Conservation (phyloP, 1,284 basidiomycete genomes). For the Polyporus tsugae region DNA sequence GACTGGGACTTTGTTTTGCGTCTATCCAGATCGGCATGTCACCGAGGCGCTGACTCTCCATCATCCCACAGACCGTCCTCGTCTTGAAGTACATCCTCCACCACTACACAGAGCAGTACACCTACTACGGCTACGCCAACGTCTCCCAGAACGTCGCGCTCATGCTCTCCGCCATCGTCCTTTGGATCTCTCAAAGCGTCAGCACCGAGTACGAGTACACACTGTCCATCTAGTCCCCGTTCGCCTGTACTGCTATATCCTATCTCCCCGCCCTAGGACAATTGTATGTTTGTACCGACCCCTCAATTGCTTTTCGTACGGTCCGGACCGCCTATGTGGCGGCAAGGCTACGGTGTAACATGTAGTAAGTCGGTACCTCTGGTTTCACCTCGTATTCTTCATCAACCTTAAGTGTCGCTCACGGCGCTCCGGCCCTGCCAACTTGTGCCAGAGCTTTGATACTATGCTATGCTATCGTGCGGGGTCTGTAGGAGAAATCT, state of each 20-base stretch:
- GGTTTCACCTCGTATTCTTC: neutral
- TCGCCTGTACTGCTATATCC: conserved; percentile 17
- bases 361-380: neutral
- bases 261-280: neutral
- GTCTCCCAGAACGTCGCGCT: conserved; percentile 92
- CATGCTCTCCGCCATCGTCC: conserved; percentile 89
- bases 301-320: neutral
- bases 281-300: conserved; percentile 13
- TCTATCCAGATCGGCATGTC: neutral
- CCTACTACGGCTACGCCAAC: conserved; percentile 95
- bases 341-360: neutral
- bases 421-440: neutral
- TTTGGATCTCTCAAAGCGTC: conserved; percentile 88
- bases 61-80: conserved; percentile 74
- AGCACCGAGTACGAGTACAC: conserved; percentile 91
- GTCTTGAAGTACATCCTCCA: conserved; percentile 92
- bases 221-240: conserved; percentile 67
- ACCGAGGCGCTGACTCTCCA: conserved; percentile 8
- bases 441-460: neutral
- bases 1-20: neutral
- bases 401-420: neutral
- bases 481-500: neutral
- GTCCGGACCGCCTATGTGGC: neutral
- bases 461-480: neutral
- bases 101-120: conserved; percentile 78